Percentiles rank a stretch among this genome's conserved stretches.
These are phyloP conservation scores for Blastocystis sp. DNA, from an alignment of 352 stramenopile species.

Conservation along the genomic window DNA sequence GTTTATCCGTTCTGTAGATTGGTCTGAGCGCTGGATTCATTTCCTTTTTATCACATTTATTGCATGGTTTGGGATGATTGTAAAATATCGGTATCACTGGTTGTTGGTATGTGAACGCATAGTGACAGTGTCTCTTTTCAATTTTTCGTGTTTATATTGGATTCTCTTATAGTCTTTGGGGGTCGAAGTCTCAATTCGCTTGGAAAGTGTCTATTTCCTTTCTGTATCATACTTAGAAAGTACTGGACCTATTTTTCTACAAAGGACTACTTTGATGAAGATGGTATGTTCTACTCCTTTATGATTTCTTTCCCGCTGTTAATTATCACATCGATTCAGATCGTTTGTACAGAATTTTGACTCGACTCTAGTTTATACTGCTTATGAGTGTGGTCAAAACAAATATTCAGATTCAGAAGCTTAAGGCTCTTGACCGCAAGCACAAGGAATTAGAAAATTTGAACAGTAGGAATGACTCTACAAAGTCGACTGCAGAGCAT, in stretches of 20 bases:
- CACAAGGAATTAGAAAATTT: constrained; percentile 15
- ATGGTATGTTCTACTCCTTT: constrained; percentile 51
- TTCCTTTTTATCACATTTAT: not conserved
- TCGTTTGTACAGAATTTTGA: not conserved
- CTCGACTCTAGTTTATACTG: not conserved
- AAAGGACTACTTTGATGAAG: constrained; percentile 51
- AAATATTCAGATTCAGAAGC: not conserved
- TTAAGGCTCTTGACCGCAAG: not conserved
- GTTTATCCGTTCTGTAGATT: constrained; percentile 7
- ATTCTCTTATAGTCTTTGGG: constrained; percentile 35
- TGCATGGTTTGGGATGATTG: constrained; percentile 2
- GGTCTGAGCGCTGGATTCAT: constrained; percentile 31
- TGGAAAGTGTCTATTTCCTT: not conserved
- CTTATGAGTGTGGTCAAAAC: not conserved
- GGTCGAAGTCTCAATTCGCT: not conserved
- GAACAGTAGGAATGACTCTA: not conserved
- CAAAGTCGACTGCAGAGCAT: not conserved
- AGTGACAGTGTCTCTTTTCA: constrained; percentile 27
- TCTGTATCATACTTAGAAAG: not conserved
- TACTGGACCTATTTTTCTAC: constrained; percentile 29
- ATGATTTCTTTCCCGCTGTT: constrained; percentile 24
- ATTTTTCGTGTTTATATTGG: constrained; percentile 12
- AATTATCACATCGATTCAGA: constrained; percentile 9
- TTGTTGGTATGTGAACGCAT: not conserved
- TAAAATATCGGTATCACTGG: not conserved